These are phyloP conservation scores for Penicillium crystallinum DNA, from an alignment of 495 filamentous ascomycete genomes.

Conservation along the genomic window DNA sequence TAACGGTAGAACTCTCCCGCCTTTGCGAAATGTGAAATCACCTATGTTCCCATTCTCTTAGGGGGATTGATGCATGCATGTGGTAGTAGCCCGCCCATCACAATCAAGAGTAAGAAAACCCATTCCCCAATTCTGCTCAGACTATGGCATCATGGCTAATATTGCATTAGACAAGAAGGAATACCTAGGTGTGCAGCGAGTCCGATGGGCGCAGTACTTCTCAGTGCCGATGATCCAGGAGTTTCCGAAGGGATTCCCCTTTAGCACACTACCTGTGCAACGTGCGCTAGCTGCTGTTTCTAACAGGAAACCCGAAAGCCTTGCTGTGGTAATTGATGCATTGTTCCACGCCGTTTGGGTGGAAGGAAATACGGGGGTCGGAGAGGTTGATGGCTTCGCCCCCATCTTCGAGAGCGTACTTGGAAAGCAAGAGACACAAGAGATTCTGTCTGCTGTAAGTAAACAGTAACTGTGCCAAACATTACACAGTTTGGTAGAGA, in stretches of 20 bases:
- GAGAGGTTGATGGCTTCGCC: constrained; percentile 44
- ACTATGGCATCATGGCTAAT: not conserved
- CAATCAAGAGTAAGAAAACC: constrained; percentile 56
- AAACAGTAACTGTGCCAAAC: not conserved
- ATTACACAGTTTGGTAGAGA: not conserved
- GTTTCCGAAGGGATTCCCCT: constrained; percentile 55
- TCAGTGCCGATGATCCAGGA: constrained; percentile 50
- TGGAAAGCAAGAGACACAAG: constrained; percentile 42
- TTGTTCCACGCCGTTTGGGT: constrained; percentile 59
- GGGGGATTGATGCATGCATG: constrained; percentile 65
- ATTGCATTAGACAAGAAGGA: constrained; percentile 55
- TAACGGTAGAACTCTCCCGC: constrained; percentile 59
- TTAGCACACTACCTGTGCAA: constrained; percentile 48
- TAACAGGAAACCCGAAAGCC: constrained; percentile 34
- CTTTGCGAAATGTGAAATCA: constrained; percentile 56
- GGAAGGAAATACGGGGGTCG: constrained; percentile 40
- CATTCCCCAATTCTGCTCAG: not conserved
- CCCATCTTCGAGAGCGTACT: constrained; percentile 45
- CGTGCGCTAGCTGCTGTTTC: constrained; percentile 42
- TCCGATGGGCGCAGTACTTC: constrained; percentile 57
- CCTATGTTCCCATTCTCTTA: constrained; percentile 63
- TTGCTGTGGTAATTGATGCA: constrained; percentile 41
- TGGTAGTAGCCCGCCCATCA: constrained; percentile 57
- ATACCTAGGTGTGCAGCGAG: constrained; percentile 56
- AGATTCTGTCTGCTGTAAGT: constrained; percentile 35